These are phyloP conservation scores for Amauroascus niger DNA, from an alignment of 2,329 filamentous ascomycete species.

Conservation along the genomic window DNA sequence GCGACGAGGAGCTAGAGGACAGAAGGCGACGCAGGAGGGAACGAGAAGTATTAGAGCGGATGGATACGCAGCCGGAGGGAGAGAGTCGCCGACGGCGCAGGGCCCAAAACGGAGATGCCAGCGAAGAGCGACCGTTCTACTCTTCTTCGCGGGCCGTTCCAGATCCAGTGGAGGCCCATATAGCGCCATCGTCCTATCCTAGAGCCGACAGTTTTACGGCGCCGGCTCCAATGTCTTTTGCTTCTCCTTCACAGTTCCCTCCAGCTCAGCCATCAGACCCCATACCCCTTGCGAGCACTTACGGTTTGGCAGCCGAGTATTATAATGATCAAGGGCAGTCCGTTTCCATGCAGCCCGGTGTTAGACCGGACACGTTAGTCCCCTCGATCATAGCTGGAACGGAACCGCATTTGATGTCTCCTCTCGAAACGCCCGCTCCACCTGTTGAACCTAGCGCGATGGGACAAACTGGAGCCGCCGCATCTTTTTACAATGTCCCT, in stretches of 20 bases:
- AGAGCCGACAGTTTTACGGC: neutral
- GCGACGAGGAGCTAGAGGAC: neutral
- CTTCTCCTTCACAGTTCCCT: neutral
- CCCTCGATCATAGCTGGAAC: conserved; percentile 46
- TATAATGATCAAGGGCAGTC: conserved; percentile 55
- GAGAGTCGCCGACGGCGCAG: neutral
- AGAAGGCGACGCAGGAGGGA: conserved; percentile 4
- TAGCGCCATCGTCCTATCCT: neutral
- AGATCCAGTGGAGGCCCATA: neutral
- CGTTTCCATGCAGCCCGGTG: conserved; percentile 50
- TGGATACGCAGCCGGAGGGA: neutral
- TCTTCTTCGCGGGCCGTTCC: conserved; percentile 5
- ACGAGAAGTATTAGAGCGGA: conserved; percentile 4
- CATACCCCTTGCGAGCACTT: conserved; percentile 21
- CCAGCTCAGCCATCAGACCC: neutral
- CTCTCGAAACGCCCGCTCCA: conserved; percentile 43
- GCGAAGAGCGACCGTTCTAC: neutral
- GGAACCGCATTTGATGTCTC: conserved; percentile 48
- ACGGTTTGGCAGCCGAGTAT: conserved; percentile 51
- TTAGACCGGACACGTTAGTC: conserved; percentile 36
- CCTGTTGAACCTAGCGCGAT: conserved; percentile 49
- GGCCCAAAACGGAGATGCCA: neutral
- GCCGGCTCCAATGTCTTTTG: neutral
- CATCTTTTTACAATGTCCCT: conserved; percentile 1
- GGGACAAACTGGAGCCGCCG: conserved; percentile 33